A percentile compares a stretch with the other conserved stretches of the same genome.
phyloP scores from a whole-genome alignment of 2,329 filamentous ascomycete species.

The Diaporthe australafricana region DNA sequence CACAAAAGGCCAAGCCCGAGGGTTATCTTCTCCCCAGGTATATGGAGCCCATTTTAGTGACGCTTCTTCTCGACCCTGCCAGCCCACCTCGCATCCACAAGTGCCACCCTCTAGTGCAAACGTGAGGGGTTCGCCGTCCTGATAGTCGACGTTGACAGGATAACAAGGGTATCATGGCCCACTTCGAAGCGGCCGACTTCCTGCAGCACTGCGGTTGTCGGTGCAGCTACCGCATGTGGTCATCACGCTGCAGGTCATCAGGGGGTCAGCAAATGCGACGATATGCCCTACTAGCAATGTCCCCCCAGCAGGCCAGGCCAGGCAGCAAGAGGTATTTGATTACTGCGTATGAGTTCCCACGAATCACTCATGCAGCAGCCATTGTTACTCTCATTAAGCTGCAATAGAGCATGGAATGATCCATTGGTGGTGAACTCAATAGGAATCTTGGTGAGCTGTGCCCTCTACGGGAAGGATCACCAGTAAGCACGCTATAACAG shows the following conservation, averaged over 20 bases:
- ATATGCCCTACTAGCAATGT: too few relatives aligned
- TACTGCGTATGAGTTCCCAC: neutral
- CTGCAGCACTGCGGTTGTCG: slow-evolving; percentile 7
- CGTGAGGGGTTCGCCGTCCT: neutral
- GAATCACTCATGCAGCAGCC: neutral
- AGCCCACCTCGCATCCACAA: neutral
- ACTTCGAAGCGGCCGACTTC: neutral
- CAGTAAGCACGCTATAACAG: too few relatives aligned
- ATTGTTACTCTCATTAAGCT: neutral
- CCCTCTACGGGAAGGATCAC: too few relatives aligned
- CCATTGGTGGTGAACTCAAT: neutral
- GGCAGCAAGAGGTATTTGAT: neutral
- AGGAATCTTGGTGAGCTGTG: too few relatives aligned
- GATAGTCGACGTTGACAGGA: neutral
- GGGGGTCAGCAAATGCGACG: slow-evolving; percentile 9
- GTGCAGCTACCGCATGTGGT: neutral
- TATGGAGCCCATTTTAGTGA: neutral
- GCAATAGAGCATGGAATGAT: too few relatives aligned
- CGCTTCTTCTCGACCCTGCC: neutral
- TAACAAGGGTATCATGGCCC: neutral
- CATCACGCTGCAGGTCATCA: neutral
- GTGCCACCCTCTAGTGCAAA: neutral
- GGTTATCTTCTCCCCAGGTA: neutral
- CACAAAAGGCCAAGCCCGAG: neutral
- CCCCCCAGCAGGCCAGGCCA: too few relatives aligned